These are phyloP conservation scores for Colletotrichum incanum DNA, from an alignment of 2,329 filamentous ascomycete species.

Conservation along the genomic window DNA sequence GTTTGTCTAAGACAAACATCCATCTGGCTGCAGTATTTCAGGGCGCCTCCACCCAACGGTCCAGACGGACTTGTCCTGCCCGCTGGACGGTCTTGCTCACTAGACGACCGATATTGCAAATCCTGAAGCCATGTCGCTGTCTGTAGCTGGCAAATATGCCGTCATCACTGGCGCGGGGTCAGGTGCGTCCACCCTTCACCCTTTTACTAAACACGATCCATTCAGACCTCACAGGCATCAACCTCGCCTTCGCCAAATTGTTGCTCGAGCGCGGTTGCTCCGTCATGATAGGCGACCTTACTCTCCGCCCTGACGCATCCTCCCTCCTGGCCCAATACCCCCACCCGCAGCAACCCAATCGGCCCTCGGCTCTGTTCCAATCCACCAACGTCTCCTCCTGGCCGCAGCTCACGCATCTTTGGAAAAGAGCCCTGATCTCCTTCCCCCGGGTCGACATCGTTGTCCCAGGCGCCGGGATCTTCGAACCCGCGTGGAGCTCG, in stretches of 20 bases:
- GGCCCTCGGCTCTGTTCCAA: conserved; percentile 53
- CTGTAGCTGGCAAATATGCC: conserved; percentile 49
- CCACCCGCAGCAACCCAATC: conserved; percentile 42
- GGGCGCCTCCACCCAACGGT: not conserved
- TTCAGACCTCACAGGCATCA: conserved; percentile 52
- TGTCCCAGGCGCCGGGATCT: conserved; percentile 56
- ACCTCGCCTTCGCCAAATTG: conserved; percentile 53
- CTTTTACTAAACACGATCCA: not conserved
- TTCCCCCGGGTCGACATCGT: conserved; percentile 55
- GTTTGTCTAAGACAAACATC: not conserved
- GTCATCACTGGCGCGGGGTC: conserved; percentile 46
- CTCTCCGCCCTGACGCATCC: conserved; percentile 54
- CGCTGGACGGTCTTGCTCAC: not conserved
- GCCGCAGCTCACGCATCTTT: conserved; percentile 53
- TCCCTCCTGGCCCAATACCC: conserved; percentile 52
- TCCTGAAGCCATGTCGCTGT: conserved; percentile 40
- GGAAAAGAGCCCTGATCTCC: conserved; percentile 47
- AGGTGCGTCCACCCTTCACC: conserved; percentile 38
- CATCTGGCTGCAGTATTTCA: not conserved
- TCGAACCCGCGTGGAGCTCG: conserved; percentile 54
- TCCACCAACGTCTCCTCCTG: conserved; percentile 56
- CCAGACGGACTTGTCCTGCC: not conserved
- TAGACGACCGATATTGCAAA: not conserved
- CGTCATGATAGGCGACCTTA: conserved; percentile 56
- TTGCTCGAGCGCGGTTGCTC: conserved; percentile 55